Evolutionary conservation across 257 asterid species (phyloP).

Genomic region (Fraxinus pennsylvanica): DNA sequence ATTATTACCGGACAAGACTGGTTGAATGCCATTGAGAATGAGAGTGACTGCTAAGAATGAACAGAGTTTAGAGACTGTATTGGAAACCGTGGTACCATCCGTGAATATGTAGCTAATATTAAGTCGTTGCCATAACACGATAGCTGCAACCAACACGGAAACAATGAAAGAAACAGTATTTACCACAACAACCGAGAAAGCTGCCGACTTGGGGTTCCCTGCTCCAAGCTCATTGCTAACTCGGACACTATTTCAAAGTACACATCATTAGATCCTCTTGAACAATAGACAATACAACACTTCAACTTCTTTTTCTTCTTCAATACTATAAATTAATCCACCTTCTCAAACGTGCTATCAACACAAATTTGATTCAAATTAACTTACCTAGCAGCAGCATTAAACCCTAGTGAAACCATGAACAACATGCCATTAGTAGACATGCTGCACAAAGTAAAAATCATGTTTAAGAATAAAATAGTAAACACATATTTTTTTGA

Average conservation of each 20-base stretch:
- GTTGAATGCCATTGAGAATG: slow-evolving; percentile 57
- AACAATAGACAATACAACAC: background rate
- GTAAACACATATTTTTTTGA: too few relatives aligned
- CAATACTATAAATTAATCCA: too few relatives aligned
- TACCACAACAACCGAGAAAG: slow-evolving; percentile 47
- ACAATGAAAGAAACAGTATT: slow-evolving; percentile 37
- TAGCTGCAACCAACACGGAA: slow-evolving; percentile 33
- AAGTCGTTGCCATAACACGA: slow-evolving; percentile 44
- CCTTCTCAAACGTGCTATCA: background rate
- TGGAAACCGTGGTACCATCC: slow-evolving; percentile 47
- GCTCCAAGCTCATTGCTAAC: slow-evolving; percentile 68
- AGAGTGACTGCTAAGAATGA: slow-evolving; percentile 55
- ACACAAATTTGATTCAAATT: background rate
- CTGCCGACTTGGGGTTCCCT: slow-evolving; percentile 54
- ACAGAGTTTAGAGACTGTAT: slow-evolving; percentile 54
- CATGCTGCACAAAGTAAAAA: slow-evolving; percentile 36
- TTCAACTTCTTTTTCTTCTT: background rate
- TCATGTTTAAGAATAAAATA: background rate
- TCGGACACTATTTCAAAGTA: slow-evolving; percentile 41
- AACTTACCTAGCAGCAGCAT: slow-evolving; percentile 61
- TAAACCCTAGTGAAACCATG: slow-evolving; percentile 56
- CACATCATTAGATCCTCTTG: background rate
- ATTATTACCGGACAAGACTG: slow-evolving; percentile 51
- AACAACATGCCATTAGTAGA: slow-evolving; percentile 46
- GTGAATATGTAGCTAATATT: slow-evolving; percentile 57